Base-by-base conservation (phyloP, 805 yeast genomes). In the Hermanozyma aechmeae region DNA sequence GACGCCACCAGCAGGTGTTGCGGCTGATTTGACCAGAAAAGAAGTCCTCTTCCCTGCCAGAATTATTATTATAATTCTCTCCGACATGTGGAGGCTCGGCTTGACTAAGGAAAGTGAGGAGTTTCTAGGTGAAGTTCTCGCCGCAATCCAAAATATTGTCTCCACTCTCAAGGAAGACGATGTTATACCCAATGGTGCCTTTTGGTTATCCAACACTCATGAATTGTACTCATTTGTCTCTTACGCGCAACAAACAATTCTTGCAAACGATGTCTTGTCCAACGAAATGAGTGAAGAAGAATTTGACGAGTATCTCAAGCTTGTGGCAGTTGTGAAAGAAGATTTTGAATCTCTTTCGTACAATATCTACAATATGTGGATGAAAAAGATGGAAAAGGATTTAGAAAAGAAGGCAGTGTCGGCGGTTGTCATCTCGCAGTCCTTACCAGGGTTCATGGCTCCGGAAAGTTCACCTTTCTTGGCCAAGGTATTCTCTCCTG, bases 11-110 rank as follows among this genome's bases (percentile, higher is more conserved):
- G 79, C 94, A 14, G 81, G 85, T 35, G 84, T 81, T 27, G 86
- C 92, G 25, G 79, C 84, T 26, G 84, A 78, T 45, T 64, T 85
- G 39, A 76, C 87, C 11, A 73, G 84, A 50, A 85, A 86, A 49
- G 97, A 92, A 52, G 94, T 89, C 8, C 65, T 92, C 31, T 92
- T 86, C 76, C 98, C 98, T 16, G 92, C 96, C 2, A 76, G 96
- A 65, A 84, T 92, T 40, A 76, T 92, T 47, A 89, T 92, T 47
- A 80, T 92, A 40, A 79, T 89, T 19, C 65, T 89, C 39, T 79
- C 93, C 46, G 98, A 92, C 55, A 86, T 92, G 97, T 92, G 98
- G 98, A 73, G 97, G 58, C 67, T 89, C 27, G 97, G 97, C 2
- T 71, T 86, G 46, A 85, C 96, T 11, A 76, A 80, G 41, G 96